Evolutionary conservation across 306 rosid genomes (phyloP), one percentile per base, ranked within the genome.

Genomic region (Potentilla sterilis): DNA sequence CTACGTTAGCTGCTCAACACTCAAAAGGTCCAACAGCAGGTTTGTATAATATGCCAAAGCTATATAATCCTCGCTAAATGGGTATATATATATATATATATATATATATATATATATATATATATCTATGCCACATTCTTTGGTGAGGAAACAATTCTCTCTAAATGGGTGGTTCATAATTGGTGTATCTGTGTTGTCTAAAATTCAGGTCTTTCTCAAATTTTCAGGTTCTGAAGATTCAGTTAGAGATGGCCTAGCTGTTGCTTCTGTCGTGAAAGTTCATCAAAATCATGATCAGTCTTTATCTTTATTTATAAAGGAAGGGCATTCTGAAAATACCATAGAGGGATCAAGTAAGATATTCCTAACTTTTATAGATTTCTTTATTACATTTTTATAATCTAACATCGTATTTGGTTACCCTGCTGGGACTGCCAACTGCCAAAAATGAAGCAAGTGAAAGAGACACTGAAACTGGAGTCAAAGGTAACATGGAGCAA

Each of bases 1-100:
- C 40, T 9, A 21, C 38, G 57, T 51, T 21, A 7, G 54, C 9
- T 48, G 28, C 52, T 66, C 54, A 51, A 64, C 24, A 37, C 47
- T 47, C 21, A n/a, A 44, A 75, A 21, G 24, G 38, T 37, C 61
- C 62, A 46, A 44, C 48, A 75, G 8, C 34, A 66, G 67, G 79
- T 76, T 35, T 38, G 72, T 49, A 51, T 65, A 16, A 8, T 52
- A 52, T 52, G 28, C 28, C 8, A 5, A 19, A 52, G 59, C 0
- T 52, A 52, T 10, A 52, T 21, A 8, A 52, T 19, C 59, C 28
- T n/a, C 12, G 1, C 21, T 16, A 19, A 19, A n/a, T 52, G 28
- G 11, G 11, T n/a, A 61, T 46, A 37, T 6, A 61, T 28, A 28
- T n/a, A n/a, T n/a, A 61, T 46, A 37, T 6, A 61, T 28, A 28